Conservation (phyloP, 805 yeast species). For the Komagataella phaffii region DNA sequence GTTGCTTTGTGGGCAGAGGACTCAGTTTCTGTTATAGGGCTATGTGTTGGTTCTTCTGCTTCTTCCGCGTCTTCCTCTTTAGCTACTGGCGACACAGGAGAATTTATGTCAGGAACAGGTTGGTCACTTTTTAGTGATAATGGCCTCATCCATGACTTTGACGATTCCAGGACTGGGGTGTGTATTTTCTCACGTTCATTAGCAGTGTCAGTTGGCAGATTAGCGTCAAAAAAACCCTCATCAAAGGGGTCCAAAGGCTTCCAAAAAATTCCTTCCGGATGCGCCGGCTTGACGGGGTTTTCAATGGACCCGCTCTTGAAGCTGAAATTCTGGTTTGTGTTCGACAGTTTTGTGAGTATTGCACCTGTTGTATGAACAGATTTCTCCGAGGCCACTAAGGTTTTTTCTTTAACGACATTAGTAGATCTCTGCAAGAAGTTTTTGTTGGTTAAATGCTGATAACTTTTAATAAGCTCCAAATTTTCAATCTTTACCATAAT, state of each 20-base stretch:
- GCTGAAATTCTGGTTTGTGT: constrained; percentile 16
- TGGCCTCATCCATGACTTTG: constrained; percentile 6
- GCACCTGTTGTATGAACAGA: constrained; percentile 11
- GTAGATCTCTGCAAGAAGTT: constrained; percentile 19
- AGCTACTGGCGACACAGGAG: background rate
- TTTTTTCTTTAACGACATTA: constrained; percentile 13
- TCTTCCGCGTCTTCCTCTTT: background rate
- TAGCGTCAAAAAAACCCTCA: background rate
- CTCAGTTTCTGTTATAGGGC: background rate
- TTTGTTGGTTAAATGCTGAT: constrained; percentile 22
- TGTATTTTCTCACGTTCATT: background rate
- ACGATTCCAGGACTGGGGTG: constrained; percentile 1
- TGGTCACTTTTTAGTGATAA: constrained; percentile 4
- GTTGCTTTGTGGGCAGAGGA: background rate
- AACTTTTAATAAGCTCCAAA: constrained; percentile 20
- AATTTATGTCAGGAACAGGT: background rate
- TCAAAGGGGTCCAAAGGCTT: constrained; percentile 8
- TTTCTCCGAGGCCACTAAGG: constrained; percentile 7
- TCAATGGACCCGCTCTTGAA: constrained; percentile 14
- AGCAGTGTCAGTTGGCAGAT: background rate
- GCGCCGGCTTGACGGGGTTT: constrained; percentile 20
- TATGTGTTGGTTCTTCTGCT: background rate
- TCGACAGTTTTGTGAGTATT: constrained; percentile 17
- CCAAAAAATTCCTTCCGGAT: constrained; percentile 17
- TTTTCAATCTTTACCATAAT: constrained; percentile 24